Conservation (phyloP, 139 green algal genomes). For the Limnomonas spitsbergensis region DNA sequence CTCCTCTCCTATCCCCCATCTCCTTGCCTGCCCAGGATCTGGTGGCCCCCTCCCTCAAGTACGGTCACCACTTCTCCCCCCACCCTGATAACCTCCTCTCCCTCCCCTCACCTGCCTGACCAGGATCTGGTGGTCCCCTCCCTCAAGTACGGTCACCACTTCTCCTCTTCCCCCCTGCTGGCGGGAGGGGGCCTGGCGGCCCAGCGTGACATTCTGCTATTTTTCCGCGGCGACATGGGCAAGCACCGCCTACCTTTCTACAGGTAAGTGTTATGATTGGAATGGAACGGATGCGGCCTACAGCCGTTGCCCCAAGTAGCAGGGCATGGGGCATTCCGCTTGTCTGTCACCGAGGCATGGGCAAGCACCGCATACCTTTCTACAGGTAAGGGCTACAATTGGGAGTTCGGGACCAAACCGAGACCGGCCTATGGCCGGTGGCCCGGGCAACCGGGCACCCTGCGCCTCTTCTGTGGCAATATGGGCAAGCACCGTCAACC, state of each 20-base stretch:
- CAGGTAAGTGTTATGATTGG: constrained; percentile 6
- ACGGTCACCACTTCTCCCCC: constrained; percentile 33
- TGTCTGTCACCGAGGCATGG: no score
- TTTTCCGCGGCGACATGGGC: constrained; percentile 42
- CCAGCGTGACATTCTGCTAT: constrained; percentile 32
- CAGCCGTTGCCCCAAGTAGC: no score
- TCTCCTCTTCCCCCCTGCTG: constrained; percentile 31
- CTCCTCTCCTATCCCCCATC: no score
- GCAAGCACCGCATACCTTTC: no score
- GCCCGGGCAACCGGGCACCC: constrained; percentile 25
- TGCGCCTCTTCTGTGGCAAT: constrained; percentile 44
- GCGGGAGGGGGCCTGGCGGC: background rate
- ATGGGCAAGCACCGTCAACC: constrained; percentile 26
- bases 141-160: constrained; percentile 35
- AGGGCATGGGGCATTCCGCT: no score
- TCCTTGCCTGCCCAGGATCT: constrained; percentile 45
- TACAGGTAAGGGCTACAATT: no score
- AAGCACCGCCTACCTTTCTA: constrained; percentile 25
- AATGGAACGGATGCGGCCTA: no score
- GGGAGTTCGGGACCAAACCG: no score
- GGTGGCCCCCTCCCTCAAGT: constrained; percentile 40
- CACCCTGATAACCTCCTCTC: no score
- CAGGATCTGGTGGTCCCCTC: constrained; percentile 46
- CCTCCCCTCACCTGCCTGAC: no score
- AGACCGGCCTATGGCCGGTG: no score